Conservation (phyloP, 805 yeast species). For the Tetrapisispora phaffii region DNA sequence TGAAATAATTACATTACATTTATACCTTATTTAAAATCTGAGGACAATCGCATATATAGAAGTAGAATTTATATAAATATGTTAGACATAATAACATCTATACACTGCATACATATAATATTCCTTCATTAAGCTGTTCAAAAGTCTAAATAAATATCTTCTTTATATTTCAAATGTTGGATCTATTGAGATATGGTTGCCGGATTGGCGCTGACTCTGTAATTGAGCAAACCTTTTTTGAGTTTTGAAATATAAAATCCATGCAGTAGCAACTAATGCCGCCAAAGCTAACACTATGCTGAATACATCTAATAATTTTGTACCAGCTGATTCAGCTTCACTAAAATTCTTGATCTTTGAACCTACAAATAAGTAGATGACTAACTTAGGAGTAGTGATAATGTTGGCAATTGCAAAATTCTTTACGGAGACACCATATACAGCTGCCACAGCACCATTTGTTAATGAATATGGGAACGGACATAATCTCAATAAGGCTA, state of each 20-base stretch:
- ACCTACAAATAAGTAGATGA: conserved; percentile 73
- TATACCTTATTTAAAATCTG: background rate
- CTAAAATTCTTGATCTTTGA: conserved; percentile 63
- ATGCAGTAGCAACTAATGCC: conserved; percentile 52
- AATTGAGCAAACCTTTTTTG: conserved; percentile 29
- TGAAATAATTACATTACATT: background rate
- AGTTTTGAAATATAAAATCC: conserved; percentile 52
- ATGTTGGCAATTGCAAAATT: conserved; percentile 64
- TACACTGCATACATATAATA: no score
- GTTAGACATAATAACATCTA: no score
- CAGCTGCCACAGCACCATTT: conserved; percentile 85
- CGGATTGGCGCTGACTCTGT: conserved; percentile 8
- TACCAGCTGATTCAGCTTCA: conserved; percentile 38
- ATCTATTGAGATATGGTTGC: conserved; percentile 4
- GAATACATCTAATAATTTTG: conserved; percentile 51
- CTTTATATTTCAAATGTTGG: conserved; percentile 11
- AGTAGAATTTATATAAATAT: no score
- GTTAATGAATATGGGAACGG: conserved; percentile 90
- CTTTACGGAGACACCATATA: conserved; percentile 58
- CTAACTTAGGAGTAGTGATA: conserved; percentile 70
- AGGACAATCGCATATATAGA: background rate
- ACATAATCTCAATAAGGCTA: conserved; percentile 69
- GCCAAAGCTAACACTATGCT: conserved; percentile 49
- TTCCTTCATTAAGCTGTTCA: no score
- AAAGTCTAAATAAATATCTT: background rate